Conservation (phyloP, 2,329 filamentous ascomycete species). For the Byssoonygena ceratinophila region DNA sequence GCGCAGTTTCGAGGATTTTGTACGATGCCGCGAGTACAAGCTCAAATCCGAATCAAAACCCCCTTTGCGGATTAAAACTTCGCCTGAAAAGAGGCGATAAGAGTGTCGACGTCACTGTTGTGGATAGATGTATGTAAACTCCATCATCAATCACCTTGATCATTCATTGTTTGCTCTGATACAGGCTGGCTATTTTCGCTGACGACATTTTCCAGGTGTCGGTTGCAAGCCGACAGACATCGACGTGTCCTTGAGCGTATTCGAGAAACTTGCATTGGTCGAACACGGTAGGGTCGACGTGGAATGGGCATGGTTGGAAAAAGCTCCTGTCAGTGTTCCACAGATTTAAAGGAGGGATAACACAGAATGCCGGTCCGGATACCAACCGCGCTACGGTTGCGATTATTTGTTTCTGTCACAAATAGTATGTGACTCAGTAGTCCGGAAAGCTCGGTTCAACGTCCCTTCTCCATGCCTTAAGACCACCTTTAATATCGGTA, state of each 20-base stretch:
- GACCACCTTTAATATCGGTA: conserved; percentile 35
- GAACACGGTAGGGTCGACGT: conserved; percentile 40
- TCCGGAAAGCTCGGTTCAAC: conserved; percentile 35
- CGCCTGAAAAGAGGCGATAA: conserved; percentile 47
- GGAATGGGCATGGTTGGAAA: conserved; percentile 43
- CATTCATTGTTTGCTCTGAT: background rate
- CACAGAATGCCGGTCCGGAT: background rate
- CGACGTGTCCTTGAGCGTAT: conserved; percentile 42
- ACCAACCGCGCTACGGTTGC: background rate
- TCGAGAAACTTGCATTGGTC: conserved; percentile 38
- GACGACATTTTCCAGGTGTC: conserved; percentile 26
- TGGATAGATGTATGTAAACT: conserved; percentile 57
- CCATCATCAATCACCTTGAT: too few species aligned
- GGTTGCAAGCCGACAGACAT: conserved; percentile 42
- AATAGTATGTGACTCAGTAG: too few species aligned
- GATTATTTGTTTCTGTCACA: background rate
- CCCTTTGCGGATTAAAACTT: conserved; percentile 58
- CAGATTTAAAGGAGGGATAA: background rate
- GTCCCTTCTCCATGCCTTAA: conserved; percentile 35
- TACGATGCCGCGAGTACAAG: conserved; percentile 51
- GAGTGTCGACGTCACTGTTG: conserved; percentile 53
- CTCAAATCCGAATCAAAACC: conserved; percentile 53
- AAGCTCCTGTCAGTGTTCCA: conserved; percentile 22
- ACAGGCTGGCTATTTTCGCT: background rate
- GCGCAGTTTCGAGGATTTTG: conserved; percentile 55